Base-by-base conservation (phyloP, 2,329 filamentous ascomycete species). In the Cadophora sp. region DNA sequence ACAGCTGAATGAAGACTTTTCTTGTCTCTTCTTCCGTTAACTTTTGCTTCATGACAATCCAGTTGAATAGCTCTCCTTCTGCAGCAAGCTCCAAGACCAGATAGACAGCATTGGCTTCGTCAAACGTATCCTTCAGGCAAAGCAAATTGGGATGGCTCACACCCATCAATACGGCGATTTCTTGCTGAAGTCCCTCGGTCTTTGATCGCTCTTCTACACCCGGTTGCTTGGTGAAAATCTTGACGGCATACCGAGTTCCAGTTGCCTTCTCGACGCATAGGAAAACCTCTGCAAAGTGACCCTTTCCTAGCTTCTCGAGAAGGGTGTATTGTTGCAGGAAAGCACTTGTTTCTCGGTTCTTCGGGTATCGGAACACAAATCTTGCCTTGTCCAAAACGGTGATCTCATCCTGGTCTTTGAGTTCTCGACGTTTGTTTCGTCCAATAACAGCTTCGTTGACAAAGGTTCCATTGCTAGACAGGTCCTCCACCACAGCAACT, bases 91-190 rank as follows among this genome's bases (percentile, higher is more conserved):
- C 96, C 59, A 98, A 81, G 13, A 99, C 90, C 50, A 99, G 83
- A 77, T 97, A 98, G 22, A 97, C 93, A 1, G 92, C 93, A 72
- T 96, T 93, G 59, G 86, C 86, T 78, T 99, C 96, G 75, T 97
- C 92, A 77, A 97, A 99, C 0, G 94, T 97, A 72, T 97, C 94
- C 79, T 97, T 97, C 64, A 99, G 83, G 77, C 94, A 97, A 16
- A 99, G 84, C 62, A 99, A 86, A 72, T 96, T 96, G 4, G 94
- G 92, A 78, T 99, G 96, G 77, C 92, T 97, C 68, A 99, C 93
- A n/a, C 94, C 89, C 94, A 97, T 98, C 68, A 99, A 82, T 18
- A 99, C 93, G 24, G 93, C 95, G 77, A 99, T 97, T 78, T 99
- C 96, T 78, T 98, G 94, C 77, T 97, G 93, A 55, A 98, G 80